Base-by-base conservation (phyloP, 2,329 filamentous ascomycete genomes). In the Aspergillus brunneoviolaceus region DNA sequence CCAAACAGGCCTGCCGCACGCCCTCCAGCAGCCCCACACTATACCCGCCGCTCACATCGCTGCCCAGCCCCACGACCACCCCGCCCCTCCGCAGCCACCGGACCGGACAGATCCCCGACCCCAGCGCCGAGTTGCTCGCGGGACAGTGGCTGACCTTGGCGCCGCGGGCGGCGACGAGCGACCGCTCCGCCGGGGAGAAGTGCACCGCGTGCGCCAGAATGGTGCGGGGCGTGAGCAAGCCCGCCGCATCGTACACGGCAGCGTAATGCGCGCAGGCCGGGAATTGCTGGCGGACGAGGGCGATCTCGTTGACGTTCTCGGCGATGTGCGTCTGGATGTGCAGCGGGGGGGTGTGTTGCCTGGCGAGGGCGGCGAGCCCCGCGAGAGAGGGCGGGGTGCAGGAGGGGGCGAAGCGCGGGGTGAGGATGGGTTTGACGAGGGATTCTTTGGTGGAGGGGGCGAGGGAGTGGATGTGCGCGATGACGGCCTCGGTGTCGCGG, bases 31-130 rank as follows among this genome's bases (percentile, higher is more conserved):
- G 85, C 62, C 87, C 91, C 0, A 91, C 84, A 58, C 87, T 90
- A 73, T 94, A 97, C 0, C 95, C 95, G 2, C 94, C 95, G 67
- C 87, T 90, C 60, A 98, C 87, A 74, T 99, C 95, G 0, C 94
- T 98, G 0, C 95, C 95, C 0, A 99, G 79, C 0, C 95, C 94
- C 5, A 97, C 87, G 0, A 85, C 86, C 50, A 98, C 82, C 0
- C 91, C 92, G 55, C 84, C 82, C 23, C 92, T 84, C 55, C 96
- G 81, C 67, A 96, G 74, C 76, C 84, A 84, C 19, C 94, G 83
- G 2, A 99, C 88, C 4, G 85, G 86, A 9, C 91, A 90, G 52
- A 88, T 84, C 0, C 95, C 95, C 31, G 87, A 91, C 1, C 91
- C 91, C 52, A 99, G 81, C 0, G 90, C 87, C 5, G 87, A 88